These are phyloP conservation scores for Hypoxylon sp. DNA, from an alignment of 2,329 filamentous ascomycete species.

Conservation along the genomic window DNA sequence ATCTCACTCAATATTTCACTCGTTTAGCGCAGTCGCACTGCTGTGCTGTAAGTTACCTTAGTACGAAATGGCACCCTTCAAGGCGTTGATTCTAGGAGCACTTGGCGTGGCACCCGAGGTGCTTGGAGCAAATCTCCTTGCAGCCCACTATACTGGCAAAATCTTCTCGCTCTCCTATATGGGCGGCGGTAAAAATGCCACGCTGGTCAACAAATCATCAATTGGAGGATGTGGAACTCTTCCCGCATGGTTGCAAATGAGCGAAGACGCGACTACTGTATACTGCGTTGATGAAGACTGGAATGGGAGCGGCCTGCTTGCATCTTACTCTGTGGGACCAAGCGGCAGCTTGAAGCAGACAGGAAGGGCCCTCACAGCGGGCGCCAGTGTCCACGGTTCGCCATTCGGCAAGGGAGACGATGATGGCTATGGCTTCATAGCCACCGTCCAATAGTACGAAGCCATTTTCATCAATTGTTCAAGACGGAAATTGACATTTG, in stretches of 20 bases:
- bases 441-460: conserved; percentile 61
- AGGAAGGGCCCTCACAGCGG: conserved; percentile 52
- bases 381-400: conserved; percentile 58
- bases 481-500: conserved; percentile 28
- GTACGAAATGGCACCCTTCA: conserved; percentile 44
- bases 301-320: conserved; percentile 54
- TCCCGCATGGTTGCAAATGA: conserved; percentile 57
- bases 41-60: conserved; percentile 23
- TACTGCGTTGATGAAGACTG: conserved; percentile 57
- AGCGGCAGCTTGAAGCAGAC: conserved; percentile 53
- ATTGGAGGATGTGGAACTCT: conserved; percentile 53
- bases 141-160: conserved; percentile 58
- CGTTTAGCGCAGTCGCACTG: conserved; percentile 2
- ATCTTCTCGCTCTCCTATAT: conserved; percentile 55
- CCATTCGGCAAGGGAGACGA: conserved; percentile 57
- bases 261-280: conserved; percentile 51
- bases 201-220: conserved; percentile 49
- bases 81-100: conserved; percentile 39
- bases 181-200: conserved; percentile 43
- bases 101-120: conserved; percentile 45
- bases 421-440: conserved; percentile 58
- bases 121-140: conserved; percentile 53
- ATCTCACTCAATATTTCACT: conserved; percentile 17
- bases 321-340: conserved; percentile 52
- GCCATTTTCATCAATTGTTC: not conserved